Conservation (phyloP, 768 basidiomycete species). For the Melanogaster broomeanus region DNA sequence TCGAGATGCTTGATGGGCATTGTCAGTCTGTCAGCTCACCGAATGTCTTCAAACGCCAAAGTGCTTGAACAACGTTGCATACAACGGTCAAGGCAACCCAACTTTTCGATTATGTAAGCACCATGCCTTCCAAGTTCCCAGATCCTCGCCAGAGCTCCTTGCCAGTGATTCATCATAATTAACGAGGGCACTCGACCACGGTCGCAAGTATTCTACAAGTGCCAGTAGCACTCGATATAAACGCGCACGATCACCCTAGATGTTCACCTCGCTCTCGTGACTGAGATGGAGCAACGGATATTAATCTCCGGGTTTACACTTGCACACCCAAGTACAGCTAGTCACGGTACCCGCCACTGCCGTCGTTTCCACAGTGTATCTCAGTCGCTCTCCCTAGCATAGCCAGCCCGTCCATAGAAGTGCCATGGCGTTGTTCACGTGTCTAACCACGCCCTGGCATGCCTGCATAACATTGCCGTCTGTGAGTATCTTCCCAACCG, state of each 20-base stretch:
- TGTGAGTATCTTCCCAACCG: slow-evolving; percentile 16
- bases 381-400: background rate
- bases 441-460: background rate
- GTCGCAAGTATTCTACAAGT: no score
- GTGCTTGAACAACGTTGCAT: slow-evolving; percentile 21
- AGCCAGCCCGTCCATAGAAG: slow-evolving; percentile 12
- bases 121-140: slow-evolving; percentile 8
- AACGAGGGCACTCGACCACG: background rate
- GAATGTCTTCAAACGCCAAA: background rate
- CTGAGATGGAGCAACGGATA: background rate
- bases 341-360: no score
- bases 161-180: background rate
- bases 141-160: no score
- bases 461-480: slow-evolving; percentile 3
- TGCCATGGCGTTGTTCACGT: slow-evolving; percentile 9
- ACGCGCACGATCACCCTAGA: background rate
- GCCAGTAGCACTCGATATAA: background rate
- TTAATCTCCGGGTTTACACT: background rate
- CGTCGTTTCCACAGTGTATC: no score
- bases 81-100: slow-evolving; percentile 17
- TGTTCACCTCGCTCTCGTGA: background rate
- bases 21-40: slow-evolving; percentile 17
- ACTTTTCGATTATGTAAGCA: slow-evolving; percentile 31
- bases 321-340: no score
- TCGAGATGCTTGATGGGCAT: slow-evolving; percentile 88